phyloP scores from a whole-genome alignment of 2,329 filamentous ascomycete species.

The Calonectria pteridis region DNA sequence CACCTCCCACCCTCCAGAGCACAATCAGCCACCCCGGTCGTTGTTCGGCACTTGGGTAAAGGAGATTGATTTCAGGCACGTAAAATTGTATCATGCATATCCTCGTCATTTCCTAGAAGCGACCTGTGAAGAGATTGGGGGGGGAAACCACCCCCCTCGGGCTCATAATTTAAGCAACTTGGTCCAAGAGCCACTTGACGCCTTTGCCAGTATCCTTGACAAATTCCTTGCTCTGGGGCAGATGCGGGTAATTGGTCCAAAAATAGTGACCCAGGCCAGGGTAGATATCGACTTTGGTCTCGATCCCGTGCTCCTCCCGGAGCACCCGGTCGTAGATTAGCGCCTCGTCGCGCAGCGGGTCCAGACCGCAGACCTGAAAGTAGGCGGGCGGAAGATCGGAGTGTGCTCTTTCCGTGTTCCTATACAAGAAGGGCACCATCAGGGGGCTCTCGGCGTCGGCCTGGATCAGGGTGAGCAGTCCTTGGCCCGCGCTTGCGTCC shows the following conservation, averaged over 20 bases:
- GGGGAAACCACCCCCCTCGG: neutral
- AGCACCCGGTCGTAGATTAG: constrained; percentile 28
- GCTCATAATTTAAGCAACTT: neutral
- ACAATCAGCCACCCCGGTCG: neutral
- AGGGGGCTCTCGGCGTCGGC: neutral
- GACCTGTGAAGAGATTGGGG: neutral
- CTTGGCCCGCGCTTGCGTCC: neutral
- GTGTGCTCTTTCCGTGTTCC: neutral
- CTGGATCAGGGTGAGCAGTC: neutral
- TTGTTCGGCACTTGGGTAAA: neutral
- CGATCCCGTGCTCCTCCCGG: constrained; percentile 3
- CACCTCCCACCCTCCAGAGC: neutral
- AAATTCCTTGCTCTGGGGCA: neutral
- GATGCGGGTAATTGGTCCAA: neutral
- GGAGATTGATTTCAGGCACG: neutral
- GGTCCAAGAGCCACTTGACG: neutral
- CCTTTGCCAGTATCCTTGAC: neutral
- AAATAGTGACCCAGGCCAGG: constrained; percentile 7
- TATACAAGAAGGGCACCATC: neutral
- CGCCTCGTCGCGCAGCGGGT: constrained; percentile 25
- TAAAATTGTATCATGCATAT: neutral
- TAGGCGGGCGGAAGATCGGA: constrained; percentile 12
- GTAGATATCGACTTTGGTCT: constrained; percentile 16
- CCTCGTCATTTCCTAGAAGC: neutral
- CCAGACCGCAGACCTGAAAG: constrained; percentile 24